Evolutionary conservation across 257 asterid genomes (phyloP).

Genomic region (Eustoma russellianum): DNA sequence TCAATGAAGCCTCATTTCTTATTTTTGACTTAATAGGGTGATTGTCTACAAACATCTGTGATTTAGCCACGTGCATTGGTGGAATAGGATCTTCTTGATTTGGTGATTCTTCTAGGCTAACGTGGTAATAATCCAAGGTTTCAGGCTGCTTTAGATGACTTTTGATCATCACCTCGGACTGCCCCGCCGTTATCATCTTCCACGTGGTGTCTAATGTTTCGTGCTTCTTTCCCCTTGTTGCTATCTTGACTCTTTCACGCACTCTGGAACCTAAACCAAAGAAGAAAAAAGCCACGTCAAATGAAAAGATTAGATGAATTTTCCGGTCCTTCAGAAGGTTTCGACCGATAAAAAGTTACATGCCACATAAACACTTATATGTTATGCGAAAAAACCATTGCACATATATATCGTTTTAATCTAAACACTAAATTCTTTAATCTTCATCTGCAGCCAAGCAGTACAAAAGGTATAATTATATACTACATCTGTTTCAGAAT

Average conservation of each 20-base stretch:
- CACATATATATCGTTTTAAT: no score
- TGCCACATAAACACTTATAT: no score
- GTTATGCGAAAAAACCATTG: no score
- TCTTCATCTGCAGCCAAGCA: no score
- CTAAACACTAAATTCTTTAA: no score
- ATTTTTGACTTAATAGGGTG: slow-evolving; percentile 4
- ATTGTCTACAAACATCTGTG: slow-evolving; percentile 46
- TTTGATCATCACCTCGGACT: slow-evolving; percentile 12
- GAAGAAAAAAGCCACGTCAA: not conserved
- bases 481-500: no score
- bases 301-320: no score
- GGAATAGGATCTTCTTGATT: slow-evolving; percentile 3
- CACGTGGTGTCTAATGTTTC: slow-evolving; percentile 69
- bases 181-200: slow-evolving; percentile 65
- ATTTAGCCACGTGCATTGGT: slow-evolving; percentile 18
- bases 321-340: no score
- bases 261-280: no score
- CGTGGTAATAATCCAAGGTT: slow-evolving; percentile 26
- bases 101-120: not conserved
- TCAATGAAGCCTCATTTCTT: slow-evolving; percentile 17
- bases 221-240: slow-evolving; percentile 33
- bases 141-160: slow-evolving; percentile 44
- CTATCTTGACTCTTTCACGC: slow-evolving; percentile 30
- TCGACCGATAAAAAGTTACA: no score
- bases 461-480: no score